A percentile compares a stretch with the other conserved stretches of the same genome.
Evolutionary conservation across 2,329 filamentous ascomycete genomes (phyloP).

Genomic region (Trichophyton equinum): DNA sequence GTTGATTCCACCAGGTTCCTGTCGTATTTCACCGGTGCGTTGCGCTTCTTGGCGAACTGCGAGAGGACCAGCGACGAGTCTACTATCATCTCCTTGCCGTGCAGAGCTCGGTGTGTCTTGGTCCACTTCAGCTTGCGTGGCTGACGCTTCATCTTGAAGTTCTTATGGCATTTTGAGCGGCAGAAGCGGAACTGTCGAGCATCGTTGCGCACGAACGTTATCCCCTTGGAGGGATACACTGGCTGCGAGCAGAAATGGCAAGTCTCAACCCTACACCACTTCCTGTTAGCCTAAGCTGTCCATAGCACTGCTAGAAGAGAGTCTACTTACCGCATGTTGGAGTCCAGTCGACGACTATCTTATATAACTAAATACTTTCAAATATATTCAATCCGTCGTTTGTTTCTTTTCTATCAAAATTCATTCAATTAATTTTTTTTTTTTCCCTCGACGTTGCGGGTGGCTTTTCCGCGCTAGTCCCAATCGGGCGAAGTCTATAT

Average conservation of each 20-base stretch:
- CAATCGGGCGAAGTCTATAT: background rate
- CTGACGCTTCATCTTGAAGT: slow-evolving; percentile 97
- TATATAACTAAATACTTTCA: background rate
- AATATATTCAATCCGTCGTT: background rate
- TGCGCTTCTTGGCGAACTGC: slow-evolving; percentile 81
- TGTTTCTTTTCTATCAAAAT: background rate
- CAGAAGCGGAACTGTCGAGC: slow-evolving; percentile 56
- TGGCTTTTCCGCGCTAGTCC: background rate
- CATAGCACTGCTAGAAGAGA: background rate
- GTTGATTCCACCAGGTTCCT: slow-evolving; percentile 79
- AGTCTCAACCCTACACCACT: slow-evolving; percentile 39
- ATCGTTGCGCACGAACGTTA: slow-evolving; percentile 56
- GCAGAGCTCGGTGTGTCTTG: slow-evolving; percentile 75
- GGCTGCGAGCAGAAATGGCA: slow-evolving; percentile 62
- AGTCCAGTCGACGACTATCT: background rate
- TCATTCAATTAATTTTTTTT: background rate
- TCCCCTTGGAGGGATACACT: slow-evolving; percentile 52
- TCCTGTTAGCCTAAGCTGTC: background rate
- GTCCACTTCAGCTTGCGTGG: slow-evolving; percentile 96
- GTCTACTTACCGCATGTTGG: slow-evolving; percentile 7
- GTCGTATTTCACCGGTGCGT: slow-evolving; percentile 92
- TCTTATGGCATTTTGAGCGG: slow-evolving; percentile 56
- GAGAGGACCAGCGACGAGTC: slow-evolving; percentile 63
- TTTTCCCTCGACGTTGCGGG: background rate
- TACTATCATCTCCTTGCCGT: slow-evolving; percentile 81